These are phyloP conservation scores for Lactarius evosmus DNA, from an alignment of 768 basidiomycete species.

Conservation along the genomic window DNA sequence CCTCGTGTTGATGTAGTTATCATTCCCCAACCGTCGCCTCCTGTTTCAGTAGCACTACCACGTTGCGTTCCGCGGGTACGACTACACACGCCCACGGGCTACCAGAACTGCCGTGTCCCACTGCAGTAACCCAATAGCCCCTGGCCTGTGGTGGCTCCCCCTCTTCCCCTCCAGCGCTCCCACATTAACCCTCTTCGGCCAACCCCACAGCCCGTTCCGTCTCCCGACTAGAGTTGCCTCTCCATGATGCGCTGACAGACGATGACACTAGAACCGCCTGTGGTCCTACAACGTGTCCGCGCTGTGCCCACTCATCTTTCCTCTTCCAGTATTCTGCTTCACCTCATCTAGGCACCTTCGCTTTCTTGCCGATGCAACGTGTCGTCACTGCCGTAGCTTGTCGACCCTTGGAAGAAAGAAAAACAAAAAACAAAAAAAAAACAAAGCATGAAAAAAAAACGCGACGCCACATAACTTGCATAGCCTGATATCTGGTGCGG, in stretches of 20 bases:
- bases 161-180: not conserved
- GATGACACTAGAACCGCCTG: not conserved
- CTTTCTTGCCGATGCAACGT: slow-evolving; percentile 4
- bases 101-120: slow-evolving; percentile 1
- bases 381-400: not conserved
- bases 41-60: slow-evolving; percentile 9
- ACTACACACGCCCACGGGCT: not conserved
- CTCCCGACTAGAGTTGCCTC: not conserved
- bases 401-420: not conserved
- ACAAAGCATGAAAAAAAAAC: not conserved
- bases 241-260: not conserved
- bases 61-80: not conserved
- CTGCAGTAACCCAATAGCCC: slow-evolving; percentile 8
- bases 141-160: slow-evolving; percentile 13
- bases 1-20: slow-evolving; percentile 5
- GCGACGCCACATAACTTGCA: not conserved
- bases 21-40: slow-evolving; percentile 10
- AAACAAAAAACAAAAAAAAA: not conserved
- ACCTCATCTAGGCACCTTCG: slow-evolving; percentile 10
- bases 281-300: not conserved
- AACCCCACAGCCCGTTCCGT: not conserved
- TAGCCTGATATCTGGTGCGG: not conserved
- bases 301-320: not conserved
- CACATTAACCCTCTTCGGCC: not conserved
- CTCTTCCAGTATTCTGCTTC: not conserved